Evolutionary conservation across 2,329 filamentous ascomycete genomes (phyloP), one percentile per base, ranked within the genome.

Genomic region (Aspergillus sp.): DNA sequence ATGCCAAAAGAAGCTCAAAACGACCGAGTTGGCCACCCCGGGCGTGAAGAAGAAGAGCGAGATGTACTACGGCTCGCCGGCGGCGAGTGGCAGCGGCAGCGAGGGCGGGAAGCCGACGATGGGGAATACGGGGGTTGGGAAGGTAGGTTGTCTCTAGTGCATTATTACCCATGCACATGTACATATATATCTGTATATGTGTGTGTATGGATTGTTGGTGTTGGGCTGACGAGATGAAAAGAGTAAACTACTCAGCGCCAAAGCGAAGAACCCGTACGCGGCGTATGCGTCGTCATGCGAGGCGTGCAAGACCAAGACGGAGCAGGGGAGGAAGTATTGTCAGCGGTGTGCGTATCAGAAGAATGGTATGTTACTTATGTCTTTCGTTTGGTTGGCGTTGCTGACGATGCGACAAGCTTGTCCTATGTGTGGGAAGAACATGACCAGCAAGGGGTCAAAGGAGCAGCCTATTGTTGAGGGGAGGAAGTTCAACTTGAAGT

Each of bases 11-110:
- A 67, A 73, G 33, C 60, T 70, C 34, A 75, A 75, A 55, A 61
- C 67, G 33, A 79, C 75, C 10, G 66, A 71, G 8, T 69, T 80
- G 35, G 75, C 73, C 39, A 80, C 76, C 0, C 76, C 76, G 0
- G 71, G 67, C 16, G 75, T 80, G 40, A 80, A 80, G 58, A 76
- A 75, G 60, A 80, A 76, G 65, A 74, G 58, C 49, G 76, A 80
- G 32, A 75, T 80, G 61, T 80, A 79, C 54, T 71, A 75, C 47
- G 75, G 75, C 29, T 79, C 75, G 2, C 58, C 73, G 1, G 63
- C 70, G 8, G 49, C 40, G 29, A 51, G 51, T 8, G 53, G 56
- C 24, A 53, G 55, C 15, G 60, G 27, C 61, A 64, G 14, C 13
- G 37, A 27, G 22, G 44, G 42, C 28, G 30, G 33, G 53, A 57